These are phyloP conservation scores for Macadamia tetraphylla DNA, from an alignment of 164 flowering plant genomes.

Conservation along the genomic window DNA sequence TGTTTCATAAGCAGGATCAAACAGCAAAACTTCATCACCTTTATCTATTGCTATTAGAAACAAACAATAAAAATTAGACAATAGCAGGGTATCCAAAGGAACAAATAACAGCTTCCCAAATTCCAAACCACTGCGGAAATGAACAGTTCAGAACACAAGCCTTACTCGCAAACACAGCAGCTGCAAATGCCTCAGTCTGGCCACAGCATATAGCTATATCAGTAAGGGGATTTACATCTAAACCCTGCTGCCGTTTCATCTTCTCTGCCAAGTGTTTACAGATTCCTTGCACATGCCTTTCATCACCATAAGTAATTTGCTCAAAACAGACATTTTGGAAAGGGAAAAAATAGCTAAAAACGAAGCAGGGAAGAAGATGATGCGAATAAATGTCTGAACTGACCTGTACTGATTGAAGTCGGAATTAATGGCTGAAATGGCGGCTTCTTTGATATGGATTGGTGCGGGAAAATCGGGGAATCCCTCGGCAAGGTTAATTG, in stretches of 20 bases:
- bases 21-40: slow-evolving; percentile 77
- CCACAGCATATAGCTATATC: slow-evolving; percentile 79
- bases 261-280: slow-evolving; percentile 50
- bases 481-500: slow-evolving; percentile 87
- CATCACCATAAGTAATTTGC: background rate
- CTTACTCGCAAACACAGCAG: slow-evolving; percentile 66
- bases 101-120: background rate
- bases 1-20: slow-evolving; percentile 76
- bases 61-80: background rate
- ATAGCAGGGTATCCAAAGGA: background rate
- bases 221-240: slow-evolving; percentile 54
- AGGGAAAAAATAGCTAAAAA: too few species aligned
- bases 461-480: slow-evolving; percentile 87
- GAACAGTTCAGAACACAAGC: background rate
- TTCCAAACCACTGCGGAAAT: background rate
- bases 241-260: slow-evolving; percentile 44
- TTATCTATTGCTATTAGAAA: slow-evolving; percentile 45
- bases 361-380: background rate
- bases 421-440: slow-evolving; percentile 67
- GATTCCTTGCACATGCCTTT: slow-evolving; percentile 78
- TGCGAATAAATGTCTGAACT: background rate
- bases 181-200: slow-evolving; percentile 84
- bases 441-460: slow-evolving; percentile 48
- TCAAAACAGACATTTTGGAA: background rate
- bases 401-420: slow-evolving; percentile 89